Evolutionary conservation across 106 monocot species (phyloP).

Genomic region (Acanthochlamys bracteata): DNA sequence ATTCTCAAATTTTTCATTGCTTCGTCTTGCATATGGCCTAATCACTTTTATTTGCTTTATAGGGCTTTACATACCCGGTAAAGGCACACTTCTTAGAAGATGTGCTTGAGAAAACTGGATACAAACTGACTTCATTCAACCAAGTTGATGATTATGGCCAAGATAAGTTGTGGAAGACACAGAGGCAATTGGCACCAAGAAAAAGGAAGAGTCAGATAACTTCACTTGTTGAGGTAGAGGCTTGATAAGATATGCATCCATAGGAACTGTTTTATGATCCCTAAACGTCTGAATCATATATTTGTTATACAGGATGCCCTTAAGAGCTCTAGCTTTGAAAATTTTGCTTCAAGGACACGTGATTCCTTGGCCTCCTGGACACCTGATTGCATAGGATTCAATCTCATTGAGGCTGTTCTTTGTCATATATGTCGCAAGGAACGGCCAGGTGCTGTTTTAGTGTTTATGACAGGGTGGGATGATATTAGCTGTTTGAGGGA

Average conservation of each 20-base stretch:
- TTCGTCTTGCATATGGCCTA: too few relatives aligned
- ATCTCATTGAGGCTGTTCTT: conserved; percentile 93
- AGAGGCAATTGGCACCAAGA: conserved; percentile 73
- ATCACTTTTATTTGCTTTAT: conserved; percentile 2
- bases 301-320: conserved; percentile 62
- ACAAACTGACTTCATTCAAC: conserved; percentile 82
- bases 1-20: too few relatives aligned
- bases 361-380: conserved; percentile 91
- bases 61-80: conserved; percentile 97
- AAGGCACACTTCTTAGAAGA: conserved; percentile 86
- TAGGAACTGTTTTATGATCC: background rate
- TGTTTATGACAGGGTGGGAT: conserved; percentile 99
- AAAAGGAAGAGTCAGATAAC: conserved; percentile 94
- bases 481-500: conserved; percentile 96
- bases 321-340: conserved; percentile 75
- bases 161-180: conserved; percentile 99
- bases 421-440: conserved; percentile 98
- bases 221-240: conserved; percentile 80
- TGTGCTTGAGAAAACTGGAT: conserved; percentile 87
- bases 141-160: conserved; percentile 99
- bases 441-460: conserved; percentile 79
- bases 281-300: background rate
- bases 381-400: conserved; percentile 98
- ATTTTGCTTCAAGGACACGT: conserved; percentile 64
- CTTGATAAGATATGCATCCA: background rate